Base-by-base conservation (phyloP, 2,329 filamentous ascomycete species). In the Penicillium hesseltinei region DNA sequence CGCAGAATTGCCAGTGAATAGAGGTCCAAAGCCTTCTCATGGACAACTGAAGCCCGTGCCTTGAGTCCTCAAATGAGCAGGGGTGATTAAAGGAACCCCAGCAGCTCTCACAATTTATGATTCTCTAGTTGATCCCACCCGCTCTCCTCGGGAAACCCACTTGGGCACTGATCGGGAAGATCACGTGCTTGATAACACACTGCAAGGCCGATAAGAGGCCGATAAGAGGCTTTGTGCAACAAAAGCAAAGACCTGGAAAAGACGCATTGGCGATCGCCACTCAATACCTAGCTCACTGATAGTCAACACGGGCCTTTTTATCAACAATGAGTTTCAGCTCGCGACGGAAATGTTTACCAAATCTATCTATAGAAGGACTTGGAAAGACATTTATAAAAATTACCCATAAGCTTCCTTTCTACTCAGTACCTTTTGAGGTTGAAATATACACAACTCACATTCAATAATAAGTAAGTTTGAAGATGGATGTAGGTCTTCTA, bases 11-110 rank as follows among this genome's bases (percentile, higher is more conserved):
- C 45, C 48, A 63, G 60, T 47, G 57, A 55, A 58, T 44, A 54
- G 60, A 56, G 33, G 57, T 63, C 59, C 62, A 67, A 51, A 66
- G 51, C 45, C 66, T 59, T 68, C 63, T 66, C 72, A 73, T 74
- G 51, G 58, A 66, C 67, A 65, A 65, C 52, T 51, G 23, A 47
- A 39, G 27, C 61, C 60, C 57, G 54, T 55, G 50, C 56, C 59
- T 58, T 58, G 53, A 9, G 54, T 33, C 54, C 53, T 56, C 23
- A 42, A 49, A 39, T 44, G 57, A 63, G 62, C 62, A 62, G 57
- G 54, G 60, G 60, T 51, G 53, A 27, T 56, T 60, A 49, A 46
- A 62, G 44, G 59, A 56, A 57, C 57, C 63, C 63, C 59, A 38
- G 49, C 43, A 56, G 58, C 63, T 66, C 58, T 44, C 13, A 60